Conservation (phyloP, 352 stramenopile species). For the Thalassiosira mediterranea region DNA sequence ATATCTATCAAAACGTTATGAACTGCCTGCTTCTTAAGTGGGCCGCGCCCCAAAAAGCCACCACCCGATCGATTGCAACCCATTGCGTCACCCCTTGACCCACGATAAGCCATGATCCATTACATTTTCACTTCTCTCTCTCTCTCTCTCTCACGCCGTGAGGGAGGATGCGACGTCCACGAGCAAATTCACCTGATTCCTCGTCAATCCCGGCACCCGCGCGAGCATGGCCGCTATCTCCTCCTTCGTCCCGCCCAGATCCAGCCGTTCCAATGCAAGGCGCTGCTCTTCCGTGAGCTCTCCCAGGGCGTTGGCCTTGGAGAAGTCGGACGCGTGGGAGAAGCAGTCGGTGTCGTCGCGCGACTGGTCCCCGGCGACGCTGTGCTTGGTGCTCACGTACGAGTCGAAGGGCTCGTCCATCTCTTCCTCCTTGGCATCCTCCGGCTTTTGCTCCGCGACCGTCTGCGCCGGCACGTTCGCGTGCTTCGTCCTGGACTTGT, state of each 20-base stretch:
- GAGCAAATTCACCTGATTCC: slow-evolving; percentile 53
- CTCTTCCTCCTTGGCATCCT: background rate
- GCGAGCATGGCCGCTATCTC: slow-evolving; percentile 44
- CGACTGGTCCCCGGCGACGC: slow-evolving; percentile 8
- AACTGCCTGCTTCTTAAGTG: no score
- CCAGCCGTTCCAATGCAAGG: slow-evolving; percentile 39
- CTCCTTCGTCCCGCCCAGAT: slow-evolving; percentile 38
- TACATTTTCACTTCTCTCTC: no score
- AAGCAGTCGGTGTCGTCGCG: slow-evolving; percentile 36
- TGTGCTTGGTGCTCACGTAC: slow-evolving; percentile 24
- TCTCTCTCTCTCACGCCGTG: background rate
- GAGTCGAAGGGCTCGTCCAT: slow-evolving; percentile 6
- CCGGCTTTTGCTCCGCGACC: background rate
- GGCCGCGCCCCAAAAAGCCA: no score
- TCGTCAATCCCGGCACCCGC: slow-evolving; percentile 45
- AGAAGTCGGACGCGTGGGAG: slow-evolving; percentile 18
- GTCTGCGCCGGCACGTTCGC: background rate
- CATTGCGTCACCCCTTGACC: no score
- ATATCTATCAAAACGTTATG: no score
- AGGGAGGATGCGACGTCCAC: slow-evolving; percentile 42
- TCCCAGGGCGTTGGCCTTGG: slow-evolving; percentile 26
- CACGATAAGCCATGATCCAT: no score
- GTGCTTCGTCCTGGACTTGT: background rate
- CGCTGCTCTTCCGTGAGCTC: slow-evolving; percentile 46
- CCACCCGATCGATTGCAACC: no score